These are phyloP conservation scores for Malassezia arunalokei DNA, from an alignment of 1,284 basidiomycete genomes.

Conservation along the genomic window DNA sequence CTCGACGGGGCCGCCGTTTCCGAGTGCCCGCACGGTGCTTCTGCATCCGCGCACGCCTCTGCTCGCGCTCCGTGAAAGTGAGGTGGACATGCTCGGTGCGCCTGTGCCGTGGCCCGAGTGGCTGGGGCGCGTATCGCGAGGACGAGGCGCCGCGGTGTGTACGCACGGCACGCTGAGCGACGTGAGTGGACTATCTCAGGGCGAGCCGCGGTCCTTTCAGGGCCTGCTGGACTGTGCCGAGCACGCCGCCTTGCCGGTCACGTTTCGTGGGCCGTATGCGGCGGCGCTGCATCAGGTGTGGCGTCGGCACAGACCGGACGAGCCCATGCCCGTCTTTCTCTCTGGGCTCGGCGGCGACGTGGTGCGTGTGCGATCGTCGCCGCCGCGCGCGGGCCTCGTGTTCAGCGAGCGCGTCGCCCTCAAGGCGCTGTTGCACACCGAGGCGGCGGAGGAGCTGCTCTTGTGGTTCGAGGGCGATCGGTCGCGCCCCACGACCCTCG, in stretches of 20 bases:
- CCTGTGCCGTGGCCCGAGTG: conserved; percentile 1
- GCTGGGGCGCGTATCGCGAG: conserved; percentile 3
- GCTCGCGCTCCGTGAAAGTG: background rate
- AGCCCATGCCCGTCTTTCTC: conserved; percentile 1
- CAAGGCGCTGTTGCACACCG: conserved; percentile 4
- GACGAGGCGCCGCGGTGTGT: conserved; percentile 13
- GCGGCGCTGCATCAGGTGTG: conserved; percentile 3
- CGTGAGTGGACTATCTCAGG: background rate
- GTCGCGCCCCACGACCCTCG: conserved; percentile 1
- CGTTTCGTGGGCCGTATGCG: background rate
- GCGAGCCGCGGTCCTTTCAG: conserved; percentile 1
- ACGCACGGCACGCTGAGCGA: background rate
- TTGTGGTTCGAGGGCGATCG: conserved; percentile 16
- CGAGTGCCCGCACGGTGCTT: background rate
- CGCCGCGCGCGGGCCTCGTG: conserved; percentile 5
- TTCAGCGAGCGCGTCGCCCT: conserved; percentile 7
- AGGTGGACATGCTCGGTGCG: conserved; percentile 7
- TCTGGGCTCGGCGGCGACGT: conserved; percentile 14
- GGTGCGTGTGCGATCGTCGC: background rate
- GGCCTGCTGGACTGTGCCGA: conserved; percentile 1
- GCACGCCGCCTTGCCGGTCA: background rate
- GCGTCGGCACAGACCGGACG: background rate
- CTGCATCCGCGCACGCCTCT: conserved; percentile 1
- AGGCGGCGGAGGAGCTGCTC: background rate
- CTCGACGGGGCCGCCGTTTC: background rate